Conservation (phyloP, 169 alveolate genomes). For the Plasmodium reichenowi region DNA sequence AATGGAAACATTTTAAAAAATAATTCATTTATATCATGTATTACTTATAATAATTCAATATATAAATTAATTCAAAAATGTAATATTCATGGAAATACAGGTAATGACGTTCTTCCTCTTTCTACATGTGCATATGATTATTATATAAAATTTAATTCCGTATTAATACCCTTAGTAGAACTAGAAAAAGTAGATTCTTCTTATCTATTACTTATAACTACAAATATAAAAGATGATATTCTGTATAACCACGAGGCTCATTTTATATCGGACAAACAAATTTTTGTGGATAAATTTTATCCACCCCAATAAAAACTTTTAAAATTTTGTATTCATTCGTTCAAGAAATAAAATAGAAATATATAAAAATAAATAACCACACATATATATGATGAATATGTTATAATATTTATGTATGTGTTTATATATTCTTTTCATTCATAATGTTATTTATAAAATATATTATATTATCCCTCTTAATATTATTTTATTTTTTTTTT, state of each 20-base stretch:
- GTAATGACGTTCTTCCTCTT: slow-evolving; percentile 63
- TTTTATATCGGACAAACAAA: slow-evolving; percentile 66
- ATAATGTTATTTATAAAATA: too few relatives aligned
- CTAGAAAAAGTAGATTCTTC: slow-evolving; percentile 30
- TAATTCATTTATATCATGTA: slow-evolving; percentile 30
- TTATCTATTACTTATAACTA: slow-evolving; percentile 58
- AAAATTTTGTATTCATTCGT: neutral
- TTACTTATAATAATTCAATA: slow-evolving; percentile 22
- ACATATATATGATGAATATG: neutral
- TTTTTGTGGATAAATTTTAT: slow-evolving; percentile 26
- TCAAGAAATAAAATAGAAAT: neutral
- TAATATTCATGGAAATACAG: slow-evolving; percentile 68
- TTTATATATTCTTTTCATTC: too few relatives aligned
- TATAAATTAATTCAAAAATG: slow-evolving; percentile 58
- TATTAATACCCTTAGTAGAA: slow-evolving; percentile 55
- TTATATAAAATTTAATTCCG: slow-evolving; percentile 65
- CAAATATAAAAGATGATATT: slow-evolving; percentile 73
- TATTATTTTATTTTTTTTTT: too few relatives aligned
- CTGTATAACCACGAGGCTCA: slow-evolving; percentile 53
- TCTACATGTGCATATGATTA: slow-evolving; percentile 76
- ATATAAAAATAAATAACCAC: neutral
- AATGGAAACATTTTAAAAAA: slow-evolving; percentile 43
- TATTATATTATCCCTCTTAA: too few relatives aligned
- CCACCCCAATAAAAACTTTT: slow-evolving; percentile 4
- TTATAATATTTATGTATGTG: too few relatives aligned